A percentile compares a stretch with the other conserved stretches of the same genome.
Conservation (phyloP, 768 basidiomycete genomes). For the Tylopilus vinaceipallidus region DNA sequence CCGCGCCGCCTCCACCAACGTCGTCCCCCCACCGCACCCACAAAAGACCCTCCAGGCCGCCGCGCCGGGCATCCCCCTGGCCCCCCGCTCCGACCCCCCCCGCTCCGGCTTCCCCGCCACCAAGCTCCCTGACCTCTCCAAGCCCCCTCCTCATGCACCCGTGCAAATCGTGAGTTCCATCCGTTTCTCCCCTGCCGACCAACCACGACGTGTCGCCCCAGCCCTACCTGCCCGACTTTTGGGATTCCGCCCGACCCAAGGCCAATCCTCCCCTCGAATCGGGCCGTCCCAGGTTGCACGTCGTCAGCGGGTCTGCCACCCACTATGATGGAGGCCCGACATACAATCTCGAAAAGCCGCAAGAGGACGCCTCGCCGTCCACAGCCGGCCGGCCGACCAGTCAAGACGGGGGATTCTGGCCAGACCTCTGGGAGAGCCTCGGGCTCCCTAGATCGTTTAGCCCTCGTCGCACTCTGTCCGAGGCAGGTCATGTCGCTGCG, state of each 20-base stretch:
- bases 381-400: constrained; percentile 11
- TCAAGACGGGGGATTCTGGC: constrained; percentile 23
- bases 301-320: constrained; percentile 46
- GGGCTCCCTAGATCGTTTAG: constrained; percentile 35
- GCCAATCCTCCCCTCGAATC: constrained; percentile 24
- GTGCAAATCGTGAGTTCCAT: constrained; percentile 56
- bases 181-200: constrained; percentile 4
- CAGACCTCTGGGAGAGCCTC: constrained; percentile 38
- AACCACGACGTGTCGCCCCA: constrained; percentile 24
- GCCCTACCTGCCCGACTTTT: constrained; percentile 63
- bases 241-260: constrained; percentile 47
- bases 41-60: constrained; percentile 28
- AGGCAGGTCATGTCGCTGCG: constrained; percentile 9
- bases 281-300: constrained; percentile 46
- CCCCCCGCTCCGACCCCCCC: constrained; percentile 22
- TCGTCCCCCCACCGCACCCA: constrained; percentile 16
- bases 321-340: constrained; percentile 49
- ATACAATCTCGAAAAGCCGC: constrained; percentile 36
- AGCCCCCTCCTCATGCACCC: constrained; percentile 39
- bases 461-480: constrained; percentile 15
- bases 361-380: constrained; percentile 2
- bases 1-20: constrained; percentile 23
- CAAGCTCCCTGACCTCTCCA: constrained; percentile 55
- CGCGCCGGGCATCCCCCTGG: constrained; percentile 44
- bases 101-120: constrained; percentile 44